Base-by-base conservation (phyloP, 768 basidiomycete species). In the Russula compacta region DNA sequence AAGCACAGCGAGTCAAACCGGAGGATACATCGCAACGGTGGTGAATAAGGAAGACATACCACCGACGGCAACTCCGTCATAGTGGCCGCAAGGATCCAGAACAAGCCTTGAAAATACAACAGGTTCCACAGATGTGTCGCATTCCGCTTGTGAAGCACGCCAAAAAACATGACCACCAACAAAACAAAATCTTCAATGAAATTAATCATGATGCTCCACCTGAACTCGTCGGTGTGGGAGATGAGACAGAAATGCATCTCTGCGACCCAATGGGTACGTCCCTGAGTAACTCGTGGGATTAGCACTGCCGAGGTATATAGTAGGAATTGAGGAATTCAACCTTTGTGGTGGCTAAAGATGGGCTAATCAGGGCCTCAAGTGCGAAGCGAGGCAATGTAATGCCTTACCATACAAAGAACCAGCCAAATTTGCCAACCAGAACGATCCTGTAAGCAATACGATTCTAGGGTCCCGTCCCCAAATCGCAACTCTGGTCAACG, bases 41-140 rank as follows among this genome's bases (percentile, higher is more conserved):
- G 8, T 3, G 33, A 33, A 5, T 35, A 32, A 21, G 14, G 6
- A 35, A 14, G n/a, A 55, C 55, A 39, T 49, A 64, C 63, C 42
- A 64, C 55, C 1, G 51, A 46, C 7, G 63, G 63, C 9, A 64
- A 19, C 46, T 64, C 63, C 8, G 63, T 63, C 32, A 62, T 4
- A 4, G 38, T 52, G 2, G 63, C 55, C 4, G 54, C 48, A 36
- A 61, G 50, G 12, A 64, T 53, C 63, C 63, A 64, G 19, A 61
- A 47, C 9, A 64, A 19, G 32, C 47, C 64, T 19, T 65, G 64
- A 38, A 65, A 48, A 32, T 63, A 65, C 46, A 65, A 21, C 57
- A 65, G 24, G 36, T 63, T 64, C 64, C 64, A 65, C 19, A 65
- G 36, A 40, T 54, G 44, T 17, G 64, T 65, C 52, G 55, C 51